Evolutionary conservation across 495 filamentous ascomycete species (phyloP).

Genomic region (Aspergillus cavernicola): DNA sequence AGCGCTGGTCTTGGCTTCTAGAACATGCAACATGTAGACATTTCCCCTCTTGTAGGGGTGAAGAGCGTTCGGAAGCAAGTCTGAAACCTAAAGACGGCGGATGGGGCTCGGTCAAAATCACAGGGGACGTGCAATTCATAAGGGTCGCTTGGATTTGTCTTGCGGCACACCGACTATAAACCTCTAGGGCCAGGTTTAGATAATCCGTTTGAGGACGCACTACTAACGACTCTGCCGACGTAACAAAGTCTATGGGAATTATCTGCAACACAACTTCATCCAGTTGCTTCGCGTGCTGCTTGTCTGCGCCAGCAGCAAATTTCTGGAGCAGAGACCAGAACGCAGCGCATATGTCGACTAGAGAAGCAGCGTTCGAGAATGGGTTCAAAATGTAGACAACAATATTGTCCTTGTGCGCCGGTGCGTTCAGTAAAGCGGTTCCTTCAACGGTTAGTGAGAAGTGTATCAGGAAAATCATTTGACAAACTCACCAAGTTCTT

Average conservation of each 20-base stretch:
- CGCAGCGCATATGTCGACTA: constrained; percentile 73
- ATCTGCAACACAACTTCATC: constrained; percentile 83
- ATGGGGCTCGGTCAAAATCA: constrained; percentile 68
- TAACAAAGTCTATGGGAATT: constrained; percentile 67
- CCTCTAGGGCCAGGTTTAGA: constrained; percentile 68
- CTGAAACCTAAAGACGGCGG: constrained; percentile 79
- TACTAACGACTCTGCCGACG: constrained; percentile 60
- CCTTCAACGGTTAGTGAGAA: constrained; percentile 29
- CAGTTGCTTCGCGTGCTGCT: constrained; percentile 45
- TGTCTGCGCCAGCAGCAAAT: constrained; percentile 51
- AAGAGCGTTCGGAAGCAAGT: constrained; percentile 50
- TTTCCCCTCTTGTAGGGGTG: constrained; percentile 76
- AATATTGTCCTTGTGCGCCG: constrained; percentile 55
- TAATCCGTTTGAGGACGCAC: constrained; percentile 66
- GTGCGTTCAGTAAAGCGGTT: constrained; percentile 39
- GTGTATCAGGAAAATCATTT: neutral
- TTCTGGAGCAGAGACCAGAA: constrained; percentile 72
- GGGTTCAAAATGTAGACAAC: constrained; percentile 88
- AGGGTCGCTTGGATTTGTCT: constrained; percentile 39
- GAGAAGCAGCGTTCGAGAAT: constrained; percentile 56
- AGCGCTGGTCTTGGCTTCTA: constrained; percentile 74
- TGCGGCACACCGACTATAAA: constrained; percentile 78
- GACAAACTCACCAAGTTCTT: constrained; percentile 37
- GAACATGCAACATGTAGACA: constrained; percentile 86
- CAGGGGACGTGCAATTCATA: constrained; percentile 58